phyloP scores from a whole-genome alignment of 2,329 filamentous ascomycete genomes.

The Cucurbitaria berberidis region DNA sequence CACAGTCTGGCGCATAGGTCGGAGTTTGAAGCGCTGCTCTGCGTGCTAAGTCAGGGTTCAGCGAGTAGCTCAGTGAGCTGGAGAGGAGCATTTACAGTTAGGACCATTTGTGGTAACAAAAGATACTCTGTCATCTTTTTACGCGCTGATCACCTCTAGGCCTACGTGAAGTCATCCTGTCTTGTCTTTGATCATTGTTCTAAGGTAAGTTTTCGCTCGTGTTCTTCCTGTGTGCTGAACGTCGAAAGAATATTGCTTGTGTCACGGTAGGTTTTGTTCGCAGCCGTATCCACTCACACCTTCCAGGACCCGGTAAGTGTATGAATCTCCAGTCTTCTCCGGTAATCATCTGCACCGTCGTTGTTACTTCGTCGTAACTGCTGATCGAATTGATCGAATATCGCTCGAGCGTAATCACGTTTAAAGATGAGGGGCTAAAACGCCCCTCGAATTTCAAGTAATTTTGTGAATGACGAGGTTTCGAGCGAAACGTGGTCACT shows the following conservation, averaged over 20 bases:
- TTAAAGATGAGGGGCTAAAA: too few relatives aligned
- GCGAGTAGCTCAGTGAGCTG: slow-evolving; percentile 2
- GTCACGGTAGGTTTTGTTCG: background rate
- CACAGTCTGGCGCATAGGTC: slow-evolving; percentile 11
- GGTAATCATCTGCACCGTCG: background rate
- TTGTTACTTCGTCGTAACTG: background rate
- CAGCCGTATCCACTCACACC: background rate
- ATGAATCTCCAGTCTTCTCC: too few relatives aligned
- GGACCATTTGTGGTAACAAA: slow-evolving; percentile 28
- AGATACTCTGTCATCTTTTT: slow-evolving; percentile 27
- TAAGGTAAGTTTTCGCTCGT: slow-evolving; percentile 17
- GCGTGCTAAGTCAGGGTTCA: slow-evolving; percentile 4
- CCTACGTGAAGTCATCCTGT: slow-evolving; percentile 16
- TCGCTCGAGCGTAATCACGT: too few relatives aligned
- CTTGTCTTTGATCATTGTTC: slow-evolving; percentile 2
- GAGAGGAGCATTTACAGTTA: slow-evolving; percentile 4
- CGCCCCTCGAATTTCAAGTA: too few relatives aligned
- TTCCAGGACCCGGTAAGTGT: background rate
- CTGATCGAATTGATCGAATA: background rate
- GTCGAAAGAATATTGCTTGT: slow-evolving; percentile 4
- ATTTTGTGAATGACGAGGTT: too few relatives aligned
- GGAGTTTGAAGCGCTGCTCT: slow-evolving; percentile 14
- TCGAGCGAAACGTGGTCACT: too few relatives aligned
- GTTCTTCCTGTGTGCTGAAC: slow-evolving; percentile 12
- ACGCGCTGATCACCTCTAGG: slow-evolving; percentile 31